phyloP scores from a whole-genome alignment of 1,284 basidiomycete species.

The Naganishia sp. region DNA sequence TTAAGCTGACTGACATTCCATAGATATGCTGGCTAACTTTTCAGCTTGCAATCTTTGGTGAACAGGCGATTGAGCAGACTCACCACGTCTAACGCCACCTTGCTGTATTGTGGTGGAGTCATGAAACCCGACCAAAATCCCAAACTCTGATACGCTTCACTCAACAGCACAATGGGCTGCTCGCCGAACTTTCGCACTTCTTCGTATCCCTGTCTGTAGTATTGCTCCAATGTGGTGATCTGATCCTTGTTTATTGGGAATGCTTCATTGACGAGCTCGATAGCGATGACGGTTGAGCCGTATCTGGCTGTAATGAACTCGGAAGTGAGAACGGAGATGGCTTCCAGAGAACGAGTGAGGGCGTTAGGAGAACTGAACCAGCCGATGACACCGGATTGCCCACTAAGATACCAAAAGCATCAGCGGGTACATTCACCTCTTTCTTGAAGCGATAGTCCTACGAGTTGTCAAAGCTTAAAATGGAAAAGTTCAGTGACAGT shows the following conservation, averaged over 20 bases:
- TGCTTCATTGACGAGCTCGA: constrained; percentile 59
- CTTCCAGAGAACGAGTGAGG: constrained; percentile 44
- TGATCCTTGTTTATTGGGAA: constrained; percentile 40
- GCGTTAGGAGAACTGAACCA: constrained; percentile 48
- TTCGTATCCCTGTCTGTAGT: constrained; percentile 42
- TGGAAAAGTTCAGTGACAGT: not conserved
- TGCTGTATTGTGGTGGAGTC: constrained; percentile 47
- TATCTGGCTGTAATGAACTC: constrained; percentile 47
- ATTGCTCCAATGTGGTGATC: constrained; percentile 39
- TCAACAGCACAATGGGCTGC: constrained; percentile 68
- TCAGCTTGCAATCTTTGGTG: not conserved
- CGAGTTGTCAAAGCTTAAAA: constrained; percentile 54
- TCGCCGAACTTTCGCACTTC: constrained; percentile 54
- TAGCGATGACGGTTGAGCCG: constrained; percentile 50
- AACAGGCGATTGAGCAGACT: constrained; percentile 29
- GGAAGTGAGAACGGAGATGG: constrained; percentile 55
- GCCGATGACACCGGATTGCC: constrained; percentile 38
- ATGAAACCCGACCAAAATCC: constrained; percentile 75
- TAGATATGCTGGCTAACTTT: constrained; percentile 62
- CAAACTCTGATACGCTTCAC: constrained; percentile 79
- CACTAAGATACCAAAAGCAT: constrained; percentile 30
- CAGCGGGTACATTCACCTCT: not conserved
- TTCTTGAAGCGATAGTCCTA: not conserved
- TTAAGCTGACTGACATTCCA: constrained; percentile 41
- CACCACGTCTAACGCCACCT: constrained; percentile 48